A percentile compares a stretch with the other conserved stretches of the same genome.
phyloP scores from a whole-genome alignment of 176 grass and related monocot species.

The Hsuehochloa calcarea region DNA sequence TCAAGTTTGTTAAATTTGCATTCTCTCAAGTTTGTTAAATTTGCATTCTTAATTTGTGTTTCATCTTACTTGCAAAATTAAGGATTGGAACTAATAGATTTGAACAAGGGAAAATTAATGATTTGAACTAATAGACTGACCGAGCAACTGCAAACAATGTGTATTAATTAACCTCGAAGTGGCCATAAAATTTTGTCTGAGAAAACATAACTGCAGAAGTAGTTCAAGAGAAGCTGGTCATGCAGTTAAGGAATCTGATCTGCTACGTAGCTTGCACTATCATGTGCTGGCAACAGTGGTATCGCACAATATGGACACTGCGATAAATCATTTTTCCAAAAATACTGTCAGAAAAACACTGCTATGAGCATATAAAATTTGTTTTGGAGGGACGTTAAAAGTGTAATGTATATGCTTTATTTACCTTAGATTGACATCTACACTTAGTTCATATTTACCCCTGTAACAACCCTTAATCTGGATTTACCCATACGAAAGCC shows the following conservation, averaged over 20 bases:
- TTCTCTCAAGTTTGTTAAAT: neutral
- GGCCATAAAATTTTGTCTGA: neutral
- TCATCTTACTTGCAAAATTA: neutral
- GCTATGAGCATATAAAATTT: neutral
- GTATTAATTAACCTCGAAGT: conserved; percentile 19
- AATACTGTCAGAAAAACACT: neutral
- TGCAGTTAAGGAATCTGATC: neutral
- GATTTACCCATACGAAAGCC: neutral
- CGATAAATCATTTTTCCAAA: neutral
- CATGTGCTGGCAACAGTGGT: neutral
- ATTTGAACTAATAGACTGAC: neutral
- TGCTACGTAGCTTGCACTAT: neutral
- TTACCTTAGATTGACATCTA: neutral
- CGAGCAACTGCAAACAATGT: neutral
- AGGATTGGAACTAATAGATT: conserved; percentile 14
- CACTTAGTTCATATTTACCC: conserved; percentile 8
- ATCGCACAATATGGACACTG: neutral
- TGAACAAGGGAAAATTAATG: neutral
- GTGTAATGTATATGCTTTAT: neutral
- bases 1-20: neutral
- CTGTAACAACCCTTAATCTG: neutral
- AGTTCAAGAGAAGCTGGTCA: neutral
- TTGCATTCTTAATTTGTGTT: neutral
- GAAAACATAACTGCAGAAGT: conserved; percentile 7
- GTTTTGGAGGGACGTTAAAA: conserved; percentile 2